These are phyloP conservation scores for Syncephalis plumigaleata DNA, from an alignment of 371 early-diverging fungal genomes.

Conservation along the genomic window DNA sequence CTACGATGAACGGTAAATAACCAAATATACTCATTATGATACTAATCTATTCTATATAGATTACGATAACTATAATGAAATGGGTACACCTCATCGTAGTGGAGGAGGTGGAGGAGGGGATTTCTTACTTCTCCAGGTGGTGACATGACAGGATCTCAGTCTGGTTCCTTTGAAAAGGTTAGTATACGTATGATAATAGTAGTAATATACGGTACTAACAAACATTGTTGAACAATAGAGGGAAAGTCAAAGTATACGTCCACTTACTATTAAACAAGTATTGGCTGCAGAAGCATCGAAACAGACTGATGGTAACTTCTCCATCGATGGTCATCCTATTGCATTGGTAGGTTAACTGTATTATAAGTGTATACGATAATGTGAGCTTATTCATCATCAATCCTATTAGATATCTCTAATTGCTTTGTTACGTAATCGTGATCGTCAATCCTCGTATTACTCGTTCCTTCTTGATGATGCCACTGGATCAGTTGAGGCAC, in stretches of 20 bases:
- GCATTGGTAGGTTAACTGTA: slow-evolving; percentile 34
- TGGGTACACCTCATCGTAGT: too few relatives aligned
- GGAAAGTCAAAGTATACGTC: slow-evolving; percentile 28
- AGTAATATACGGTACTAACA: too few relatives aligned
- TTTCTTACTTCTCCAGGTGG: too few relatives aligned
- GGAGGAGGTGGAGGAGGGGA: too few relatives aligned
- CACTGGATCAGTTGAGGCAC: slow-evolving; percentile 49
- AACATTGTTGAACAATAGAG: too few relatives aligned
- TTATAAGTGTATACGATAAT: not conserved
- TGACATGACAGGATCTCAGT: too few relatives aligned
- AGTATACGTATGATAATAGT: too few relatives aligned
- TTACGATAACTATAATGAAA: too few relatives aligned
- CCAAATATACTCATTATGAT: too few relatives aligned
- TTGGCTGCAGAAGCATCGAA: slow-evolving; percentile 12
- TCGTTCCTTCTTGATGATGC: slow-evolving; percentile 62
- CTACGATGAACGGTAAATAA: too few relatives aligned
- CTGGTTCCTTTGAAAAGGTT: too few relatives aligned
- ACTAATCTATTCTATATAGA: too few relatives aligned
- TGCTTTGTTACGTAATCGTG: slow-evolving; percentile 35
- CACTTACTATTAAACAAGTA: slow-evolving; percentile 62
- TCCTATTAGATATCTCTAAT: slow-evolving; percentile 30
- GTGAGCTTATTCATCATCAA: not conserved
- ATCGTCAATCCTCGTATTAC: slow-evolving; percentile 26
- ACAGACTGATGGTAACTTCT: slow-evolving; percentile 27
- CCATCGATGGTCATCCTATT: slow-evolving; percentile 43